A percentile compares a stretch with the other conserved stretches of the same genome.
Conservation (phyloP, 2,329 filamentous ascomycete species). For the Cryphonectria carpinicola region DNA sequence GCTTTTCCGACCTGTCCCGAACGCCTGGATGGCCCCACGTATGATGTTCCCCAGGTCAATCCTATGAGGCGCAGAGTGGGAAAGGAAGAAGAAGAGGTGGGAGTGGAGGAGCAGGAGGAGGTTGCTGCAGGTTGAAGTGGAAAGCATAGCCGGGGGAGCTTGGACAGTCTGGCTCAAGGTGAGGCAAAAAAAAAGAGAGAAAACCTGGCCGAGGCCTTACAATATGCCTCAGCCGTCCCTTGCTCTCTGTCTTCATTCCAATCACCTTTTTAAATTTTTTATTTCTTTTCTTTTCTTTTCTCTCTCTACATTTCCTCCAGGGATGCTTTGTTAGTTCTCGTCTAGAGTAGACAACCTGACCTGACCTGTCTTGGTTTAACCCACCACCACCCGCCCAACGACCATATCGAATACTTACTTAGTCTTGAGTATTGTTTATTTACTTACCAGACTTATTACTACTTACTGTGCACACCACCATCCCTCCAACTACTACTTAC, state of each 20-base stretch:
- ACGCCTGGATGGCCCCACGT: conserved; percentile 7
- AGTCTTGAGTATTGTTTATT: conserved; percentile 5
- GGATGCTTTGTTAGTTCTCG: not conserved
- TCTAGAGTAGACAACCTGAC: not conserved
- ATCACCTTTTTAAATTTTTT: not conserved
- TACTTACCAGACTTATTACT: not conserved
- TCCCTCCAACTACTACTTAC: not conserved
- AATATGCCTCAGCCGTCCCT: not conserved
- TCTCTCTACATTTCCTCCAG: not conserved
- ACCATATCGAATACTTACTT: not conserved
- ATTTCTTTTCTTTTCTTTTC: not conserved
- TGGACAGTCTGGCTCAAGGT: not conserved
- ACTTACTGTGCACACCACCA: not conserved
- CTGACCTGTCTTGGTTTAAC: conserved; percentile 1
- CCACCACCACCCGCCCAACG: not conserved
- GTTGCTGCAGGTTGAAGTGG: not conserved
- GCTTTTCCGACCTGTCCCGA: conserved; percentile 16
- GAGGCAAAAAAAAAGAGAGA: not conserved
- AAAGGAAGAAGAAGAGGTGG: not conserved
- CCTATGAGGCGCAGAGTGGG: not conserved
- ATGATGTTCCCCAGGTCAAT: conserved; percentile 5
- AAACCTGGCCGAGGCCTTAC: not conserved
- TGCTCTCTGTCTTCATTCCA: not conserved
- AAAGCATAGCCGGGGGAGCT: not conserved
- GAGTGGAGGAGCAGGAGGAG: not conserved